Evolutionary conservation across 2,329 filamentous ascomycete species (phyloP).

Genomic region (Phyllosticta paracitricarpa): DNA sequence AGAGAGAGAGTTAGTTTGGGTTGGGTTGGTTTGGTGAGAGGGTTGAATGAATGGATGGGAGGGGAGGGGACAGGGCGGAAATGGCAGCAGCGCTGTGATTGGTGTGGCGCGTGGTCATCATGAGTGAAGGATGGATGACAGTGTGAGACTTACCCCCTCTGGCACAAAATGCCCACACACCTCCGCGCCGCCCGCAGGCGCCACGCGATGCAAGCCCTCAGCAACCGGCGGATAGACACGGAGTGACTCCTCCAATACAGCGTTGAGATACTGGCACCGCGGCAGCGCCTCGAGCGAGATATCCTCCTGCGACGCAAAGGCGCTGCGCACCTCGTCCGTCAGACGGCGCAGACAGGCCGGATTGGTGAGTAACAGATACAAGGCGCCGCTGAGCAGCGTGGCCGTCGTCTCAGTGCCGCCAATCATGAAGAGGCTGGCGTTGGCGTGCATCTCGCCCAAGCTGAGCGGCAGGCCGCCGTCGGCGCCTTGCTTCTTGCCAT

Average conservation of each 20-base stretch:
- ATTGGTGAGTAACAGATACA: slow-evolving; percentile 25
- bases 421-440: slow-evolving; percentile 14
- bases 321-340: not conserved
- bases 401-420: slow-evolving; percentile 34
- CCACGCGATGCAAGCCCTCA: slow-evolving; percentile 21
- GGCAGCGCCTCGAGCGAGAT: not conserved
- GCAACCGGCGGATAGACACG: slow-evolving; percentile 34
- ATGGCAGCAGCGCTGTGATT: no score
- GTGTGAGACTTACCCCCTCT: slow-evolving; percentile 13
- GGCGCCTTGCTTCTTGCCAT: slow-evolving; percentile 9
- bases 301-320: not conserved
- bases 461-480: not conserved
- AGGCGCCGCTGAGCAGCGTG: slow-evolving; percentile 26
- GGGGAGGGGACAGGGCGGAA: slow-evolving; percentile 15
- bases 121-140: not conserved
- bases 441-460: not conserved
- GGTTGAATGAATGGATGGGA: slow-evolving; percentile 16
- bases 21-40: slow-evolving; percentile 14
- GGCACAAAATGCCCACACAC: slow-evolving; percentile 30
- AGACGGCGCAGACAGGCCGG: not conserved
- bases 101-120: not conserved
- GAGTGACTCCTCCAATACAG: slow-evolving; percentile 31
- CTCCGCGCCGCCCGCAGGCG: slow-evolving; percentile 26
- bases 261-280: not conserved
- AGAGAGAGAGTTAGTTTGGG: slow-evolving; percentile 23